Base-by-base conservation (phyloP, 176 grass and related monocot genomes). In the Microstegium vimineum region DNA sequence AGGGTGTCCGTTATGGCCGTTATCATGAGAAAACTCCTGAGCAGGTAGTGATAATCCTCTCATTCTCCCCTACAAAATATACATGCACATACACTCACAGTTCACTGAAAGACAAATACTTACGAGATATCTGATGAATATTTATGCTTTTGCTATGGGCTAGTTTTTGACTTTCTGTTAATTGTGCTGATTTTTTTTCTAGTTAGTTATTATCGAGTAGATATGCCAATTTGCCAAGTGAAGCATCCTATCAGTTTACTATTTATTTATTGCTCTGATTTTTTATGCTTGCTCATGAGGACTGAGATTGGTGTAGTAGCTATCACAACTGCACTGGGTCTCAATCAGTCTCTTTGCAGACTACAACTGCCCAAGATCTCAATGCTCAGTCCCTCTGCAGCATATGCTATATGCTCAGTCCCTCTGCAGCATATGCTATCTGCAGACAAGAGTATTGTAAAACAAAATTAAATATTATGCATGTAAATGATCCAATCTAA, bases 21-120 rank as follows among this genome's bases (percentile, higher is more conserved):
- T 98, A 98, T 84, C 95, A 98, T 17, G 95, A 98, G 64, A 98
- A 94, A 86, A 98, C 95, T 66, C 95, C 90, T 52, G 92, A 98
- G 79, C 92, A 98, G 95, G 95, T 98, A 57, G 8, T 23, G 52
- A 57, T 57, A 57, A 10, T 57, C 52, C 23, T 46, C 46, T 18
- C 7, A 28, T 17, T 46, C 2, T 46, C 63, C 63, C 63, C 31
- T 35, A 34, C 16, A 18, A 81, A 64, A 27, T 20, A 18, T 34
- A 20, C 63, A 34, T 66, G 32, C 14, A 34, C 2, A 20, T n/a
- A 56, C 52, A 32, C 30, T 18, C 62, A 16, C 4, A 18, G 2
- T 30, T 65, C 30, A 65, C 62, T 40, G 34, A 4, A 69, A 13
- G 35, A 38, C n/a, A n/a, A 40, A 18, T 22, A 57, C 49, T 18